Evolutionary conservation across 2,329 filamentous ascomycete genomes (phyloP).

Genomic region (Fusarium sp.): DNA sequence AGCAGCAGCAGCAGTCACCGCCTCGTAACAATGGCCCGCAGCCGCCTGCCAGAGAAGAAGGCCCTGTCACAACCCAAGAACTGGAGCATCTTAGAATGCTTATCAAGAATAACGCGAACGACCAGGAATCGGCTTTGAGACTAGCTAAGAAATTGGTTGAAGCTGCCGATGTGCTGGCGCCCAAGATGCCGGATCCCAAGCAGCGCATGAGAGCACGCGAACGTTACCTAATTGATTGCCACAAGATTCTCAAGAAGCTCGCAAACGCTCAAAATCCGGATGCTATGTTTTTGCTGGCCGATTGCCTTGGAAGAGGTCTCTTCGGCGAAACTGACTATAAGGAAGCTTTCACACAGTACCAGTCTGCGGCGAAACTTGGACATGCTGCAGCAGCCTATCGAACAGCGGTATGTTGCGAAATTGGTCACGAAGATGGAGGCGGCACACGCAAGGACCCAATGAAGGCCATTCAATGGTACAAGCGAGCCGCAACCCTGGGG

Average conservation of each 20-base stretch:
- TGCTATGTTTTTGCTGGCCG: conserved; percentile 93
- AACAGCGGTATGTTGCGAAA: conserved; percentile 96
- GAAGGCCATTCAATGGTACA: conserved; percentile 99
- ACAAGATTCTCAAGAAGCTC: conserved; percentile 93
- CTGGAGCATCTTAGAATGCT: conserved; percentile 78
- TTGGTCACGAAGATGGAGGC: conserved; percentile 93
- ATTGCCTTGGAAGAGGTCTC: conserved; percentile 84
- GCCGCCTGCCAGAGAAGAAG: conserved; percentile 48
- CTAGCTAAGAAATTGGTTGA: conserved; percentile 89
- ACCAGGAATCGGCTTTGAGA: conserved; percentile 76
- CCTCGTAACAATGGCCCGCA: conserved; percentile 38
- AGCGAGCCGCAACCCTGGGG: conserved; percentile 87
- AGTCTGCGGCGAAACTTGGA: conserved; percentile 89
- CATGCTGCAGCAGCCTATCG: conserved; percentile 91
- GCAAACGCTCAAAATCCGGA: conserved; percentile 78
- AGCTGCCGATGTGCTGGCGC: conserved; percentile 80
- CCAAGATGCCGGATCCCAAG: conserved; percentile 73
- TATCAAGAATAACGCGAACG: conserved; percentile 77
- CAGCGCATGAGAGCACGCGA: conserved; percentile 81
- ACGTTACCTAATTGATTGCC: conserved; percentile 84
- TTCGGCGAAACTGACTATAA: conserved; percentile 88
- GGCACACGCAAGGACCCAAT: conserved; percentile 90
- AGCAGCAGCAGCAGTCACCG: conserved; percentile 51
- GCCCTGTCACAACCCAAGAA: conserved; percentile 79
- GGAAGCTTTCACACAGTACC: conserved; percentile 93